Percentiles rank a stretch among this genome's conserved stretches.
Evolutionary conservation across 495 filamentous ascomycete genomes (phyloP).

Genomic region (Trichoderma gamsii): DNA sequence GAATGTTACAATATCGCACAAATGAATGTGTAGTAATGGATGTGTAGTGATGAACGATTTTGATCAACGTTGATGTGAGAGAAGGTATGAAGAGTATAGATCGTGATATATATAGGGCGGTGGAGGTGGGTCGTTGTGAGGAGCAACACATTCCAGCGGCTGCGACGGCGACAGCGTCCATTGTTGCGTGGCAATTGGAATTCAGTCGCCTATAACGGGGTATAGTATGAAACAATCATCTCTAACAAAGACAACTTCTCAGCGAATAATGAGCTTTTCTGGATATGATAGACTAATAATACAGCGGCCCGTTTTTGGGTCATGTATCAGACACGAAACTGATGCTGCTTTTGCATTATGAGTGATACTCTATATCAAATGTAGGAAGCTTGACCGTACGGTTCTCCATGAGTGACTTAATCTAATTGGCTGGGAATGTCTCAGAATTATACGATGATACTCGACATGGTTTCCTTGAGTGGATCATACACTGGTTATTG

Average conservation of each 20-base stretch:
- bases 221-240: not conserved
- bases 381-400: too few species aligned
- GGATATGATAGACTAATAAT: not conserved
- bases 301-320: not conserved
- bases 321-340: not conserved
- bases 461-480: too few species aligned
- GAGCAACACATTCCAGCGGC: constrained; percentile 13
- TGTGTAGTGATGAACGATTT: not conserved
- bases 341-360: not conserved
- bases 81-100: not conserved
- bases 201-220: not conserved
- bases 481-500: too few species aligned
- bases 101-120: not conserved
- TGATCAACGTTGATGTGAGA: not conserved
- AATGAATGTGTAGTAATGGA: too few species aligned
- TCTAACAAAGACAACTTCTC: not conserved
- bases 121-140: not conserved
- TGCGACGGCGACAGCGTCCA: not conserved
- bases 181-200: not conserved
- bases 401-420: too few species aligned
- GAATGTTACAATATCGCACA: too few species aligned
- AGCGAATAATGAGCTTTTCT: not conserved
- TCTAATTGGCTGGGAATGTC: too few species aligned
- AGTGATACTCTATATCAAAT: too few species aligned
- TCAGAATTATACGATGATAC: too few species aligned